A percentile compares a stretch with the other conserved stretches of the same genome.
Evolutionary conservation across 495 filamentous ascomycete genomes (phyloP).

Genomic region (Neurospora sp.): DNA sequence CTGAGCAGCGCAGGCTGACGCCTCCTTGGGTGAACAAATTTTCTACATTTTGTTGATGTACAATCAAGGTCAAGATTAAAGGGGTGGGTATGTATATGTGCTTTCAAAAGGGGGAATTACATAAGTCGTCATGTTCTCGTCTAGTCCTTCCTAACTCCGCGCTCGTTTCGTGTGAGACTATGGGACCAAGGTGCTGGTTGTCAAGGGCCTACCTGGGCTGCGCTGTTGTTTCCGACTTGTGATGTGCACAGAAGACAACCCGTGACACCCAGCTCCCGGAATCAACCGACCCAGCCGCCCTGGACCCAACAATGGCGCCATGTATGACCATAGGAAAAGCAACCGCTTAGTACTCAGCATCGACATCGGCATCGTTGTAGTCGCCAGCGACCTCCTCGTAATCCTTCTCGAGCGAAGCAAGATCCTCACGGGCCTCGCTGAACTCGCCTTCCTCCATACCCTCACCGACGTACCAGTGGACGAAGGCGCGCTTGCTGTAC

Average conservation of each 20-base stretch:
- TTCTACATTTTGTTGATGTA: not conserved
- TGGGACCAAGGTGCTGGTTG: not conserved
- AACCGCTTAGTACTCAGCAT: constrained; percentile 57
- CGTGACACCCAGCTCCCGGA: not conserved
- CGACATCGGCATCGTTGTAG: constrained; percentile 53
- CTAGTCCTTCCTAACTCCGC: not conserved
- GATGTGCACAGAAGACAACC: not conserved
- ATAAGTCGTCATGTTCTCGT: not conserved
- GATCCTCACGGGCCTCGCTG: constrained; percentile 80
- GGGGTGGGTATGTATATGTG: not conserved
- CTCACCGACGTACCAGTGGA: constrained; percentile 93
- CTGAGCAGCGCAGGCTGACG: not conserved
- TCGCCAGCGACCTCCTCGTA: constrained; percentile 87
- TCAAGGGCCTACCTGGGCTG: not conserved
- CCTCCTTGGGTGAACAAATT: not conserved
- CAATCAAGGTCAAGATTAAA: not conserved
- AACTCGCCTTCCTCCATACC: constrained; percentile 97
- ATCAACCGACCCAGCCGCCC: not conserved
- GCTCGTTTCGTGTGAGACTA: not conserved
- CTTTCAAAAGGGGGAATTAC: not conserved
- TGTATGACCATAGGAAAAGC: not conserved
- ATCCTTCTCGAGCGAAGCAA: constrained; percentile 82
- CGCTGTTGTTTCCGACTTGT: not conserved
- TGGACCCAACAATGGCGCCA: not conserved
- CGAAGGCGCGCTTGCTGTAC: constrained; percentile 92